Base-by-base conservation (phyloP, 805 yeast species). In the Danielia oregonensis region DNA sequence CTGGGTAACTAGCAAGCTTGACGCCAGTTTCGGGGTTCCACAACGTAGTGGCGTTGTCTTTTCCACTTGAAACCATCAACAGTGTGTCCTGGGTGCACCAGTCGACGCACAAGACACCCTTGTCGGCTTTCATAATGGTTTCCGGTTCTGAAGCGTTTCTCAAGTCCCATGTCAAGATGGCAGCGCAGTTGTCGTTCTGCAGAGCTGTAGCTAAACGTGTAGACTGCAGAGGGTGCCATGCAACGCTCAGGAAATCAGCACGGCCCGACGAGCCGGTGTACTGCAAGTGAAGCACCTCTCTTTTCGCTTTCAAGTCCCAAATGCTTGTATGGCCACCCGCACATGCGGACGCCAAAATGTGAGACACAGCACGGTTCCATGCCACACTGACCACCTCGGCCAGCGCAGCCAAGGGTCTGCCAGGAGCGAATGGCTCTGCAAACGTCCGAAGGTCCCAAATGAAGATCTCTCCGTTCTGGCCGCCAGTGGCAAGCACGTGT, bases 121-220 rank as follows among this genome's bases (percentile, higher is more conserved):
- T 83, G 31, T 78, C 74, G 36, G 97, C 96, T 30, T 61, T 63
- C 51, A 89, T 60, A 23, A 83, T 67, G 39, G 63, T 65, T 54
- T 86, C 88, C 6, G 99, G 99, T n/a, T 83, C 86, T 52, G 84
- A 82, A 18, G 96, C 79, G 57, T 93, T 91, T 61, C 97, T 78
- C 55, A 93, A 72, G 65, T 93, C 97, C 98, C 98, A 93, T 11
- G 91, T 70, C 44, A 87, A 64, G 35, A 93, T 79, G 21, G 84
- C 73, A 9, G 98, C 95, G 32, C 78, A 76, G 14, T 72, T 67
- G 59, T 89, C 97, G 38, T 78, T 76, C 40, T 82, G 88, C 18
- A 93, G 80, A 17, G 95, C 96, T 17, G 97, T 91, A 17, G 85
- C 79, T 39, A 93, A 74, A 55, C 78, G 82, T 11, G 97, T 91